Percentiles rank a stretch among this genome's conserved stretches.
These are phyloP conservation scores for Aspergillus spinulosporus DNA, from an alignment of 2,329 filamentous ascomycete species.

Conservation along the genomic window DNA sequence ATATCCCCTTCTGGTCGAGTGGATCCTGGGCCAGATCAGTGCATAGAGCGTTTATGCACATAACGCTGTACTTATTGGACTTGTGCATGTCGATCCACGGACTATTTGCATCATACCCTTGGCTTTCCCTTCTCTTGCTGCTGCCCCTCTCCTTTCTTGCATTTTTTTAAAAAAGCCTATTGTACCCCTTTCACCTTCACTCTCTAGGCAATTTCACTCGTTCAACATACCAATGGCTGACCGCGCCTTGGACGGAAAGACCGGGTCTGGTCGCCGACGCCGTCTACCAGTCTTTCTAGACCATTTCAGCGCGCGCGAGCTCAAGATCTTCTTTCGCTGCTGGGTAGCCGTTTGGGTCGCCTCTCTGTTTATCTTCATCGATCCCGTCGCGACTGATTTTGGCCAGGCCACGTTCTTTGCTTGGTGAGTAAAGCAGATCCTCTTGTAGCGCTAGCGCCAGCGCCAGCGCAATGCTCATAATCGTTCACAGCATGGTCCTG, in stretches of 20 bases:
- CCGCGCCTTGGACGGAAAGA: neutral
- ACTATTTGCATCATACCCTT: neutral
- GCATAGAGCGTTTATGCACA: too few species aligned
- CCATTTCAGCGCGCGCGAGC: constrained; percentile 51
- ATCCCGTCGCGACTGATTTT: constrained; percentile 43
- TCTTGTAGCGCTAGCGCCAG: too few species aligned
- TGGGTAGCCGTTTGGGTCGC: constrained; percentile 50
- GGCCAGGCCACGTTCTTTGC: constrained; percentile 51
- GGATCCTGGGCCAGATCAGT: too few species aligned
- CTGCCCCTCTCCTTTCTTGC: neutral
- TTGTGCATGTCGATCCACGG: neutral
- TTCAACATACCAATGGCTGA: neutral
- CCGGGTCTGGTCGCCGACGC: neutral
- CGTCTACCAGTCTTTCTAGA: constrained; percentile 35
- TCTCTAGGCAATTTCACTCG: neutral
- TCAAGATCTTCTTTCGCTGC: constrained; percentile 52
- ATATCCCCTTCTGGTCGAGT: constrained; percentile 19
- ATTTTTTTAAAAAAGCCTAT: neutral
- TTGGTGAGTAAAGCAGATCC: neutral
- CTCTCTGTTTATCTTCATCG: constrained; percentile 50
- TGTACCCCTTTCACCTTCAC: neutral
- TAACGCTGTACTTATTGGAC: too few species aligned
- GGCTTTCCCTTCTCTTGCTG: neutral
- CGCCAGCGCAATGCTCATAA: neutral
- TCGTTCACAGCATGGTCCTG: constrained; percentile 35